These are phyloP conservation scores for Calonectria pauciramosa DNA, from an alignment of 2,329 filamentous ascomycete genomes.

Conservation along the genomic window DNA sequence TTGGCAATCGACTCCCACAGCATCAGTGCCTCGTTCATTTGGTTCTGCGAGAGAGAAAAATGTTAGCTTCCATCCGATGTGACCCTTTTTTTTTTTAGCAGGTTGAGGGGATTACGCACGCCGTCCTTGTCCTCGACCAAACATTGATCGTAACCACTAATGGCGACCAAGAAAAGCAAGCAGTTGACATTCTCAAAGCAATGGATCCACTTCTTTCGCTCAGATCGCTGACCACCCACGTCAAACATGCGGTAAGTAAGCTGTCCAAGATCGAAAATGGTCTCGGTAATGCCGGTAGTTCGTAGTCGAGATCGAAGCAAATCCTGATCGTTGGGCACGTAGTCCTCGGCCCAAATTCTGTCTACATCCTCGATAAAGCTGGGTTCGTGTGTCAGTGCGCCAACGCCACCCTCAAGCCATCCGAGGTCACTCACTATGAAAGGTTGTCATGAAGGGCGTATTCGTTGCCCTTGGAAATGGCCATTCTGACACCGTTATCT, in stretches of 20 bases:
- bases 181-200: conserved; percentile 96
- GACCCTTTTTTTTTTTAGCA: background rate
- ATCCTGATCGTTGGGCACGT: conserved; percentile 94
- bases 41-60: conserved; percentile 70
- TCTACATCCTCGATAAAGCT: conserved; percentile 89
- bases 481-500: conserved; percentile 85
- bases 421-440: conserved; percentile 77
- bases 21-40: conserved; percentile 93
- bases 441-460: conserved; percentile 97
- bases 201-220: conserved; percentile 98
- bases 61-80: background rate
- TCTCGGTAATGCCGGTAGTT: conserved; percentile 97
- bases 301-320: conserved; percentile 90
- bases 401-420: background rate
- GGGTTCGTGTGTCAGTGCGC: conserved; percentile 36
- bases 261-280: conserved; percentile 90
- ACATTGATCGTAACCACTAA: conserved; percentile 97
- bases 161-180: conserved; percentile 92
- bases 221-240: conserved; percentile 90
- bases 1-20: conserved; percentile 89
- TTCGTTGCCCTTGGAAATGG: conserved; percentile 95
- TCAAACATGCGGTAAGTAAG: conserved; percentile 98
- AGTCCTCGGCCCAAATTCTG: conserved; percentile 80
- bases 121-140: conserved; percentile 96
- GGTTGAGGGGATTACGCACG: conserved; percentile 65